Evolutionary conservation across 169 alveolate genomes (phyloP).

Genomic region (Theileria parva): DNA sequence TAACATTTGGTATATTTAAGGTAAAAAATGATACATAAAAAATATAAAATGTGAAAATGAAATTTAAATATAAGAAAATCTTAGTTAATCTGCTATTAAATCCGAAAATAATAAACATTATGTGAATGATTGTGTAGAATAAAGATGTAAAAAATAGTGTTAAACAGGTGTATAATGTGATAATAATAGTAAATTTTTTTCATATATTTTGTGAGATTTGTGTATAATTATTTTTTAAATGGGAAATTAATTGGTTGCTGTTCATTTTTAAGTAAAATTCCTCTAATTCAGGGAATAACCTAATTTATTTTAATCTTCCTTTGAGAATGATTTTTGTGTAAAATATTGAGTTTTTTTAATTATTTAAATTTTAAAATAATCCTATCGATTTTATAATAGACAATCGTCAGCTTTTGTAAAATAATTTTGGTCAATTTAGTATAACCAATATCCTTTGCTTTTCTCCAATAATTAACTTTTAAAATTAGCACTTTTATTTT

Average conservation of each 20-base stretch:
- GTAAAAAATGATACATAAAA: background rate
- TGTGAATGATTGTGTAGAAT: background rate
- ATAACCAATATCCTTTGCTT: background rate
- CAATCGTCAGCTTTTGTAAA: background rate
- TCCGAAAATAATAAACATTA: background rate
- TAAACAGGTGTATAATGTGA: background rate
- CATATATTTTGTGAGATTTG: background rate
- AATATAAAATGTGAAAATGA: background rate
- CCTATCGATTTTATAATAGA: background rate
- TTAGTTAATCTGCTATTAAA: background rate
- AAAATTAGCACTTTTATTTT: too few relatives aligned
- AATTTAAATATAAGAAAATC: background rate
- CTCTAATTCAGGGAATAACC: background rate
- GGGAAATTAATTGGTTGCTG: background rate
- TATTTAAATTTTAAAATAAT: background rate
- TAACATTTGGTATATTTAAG: background rate
- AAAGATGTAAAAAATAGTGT: background rate
- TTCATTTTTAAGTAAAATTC: background rate
- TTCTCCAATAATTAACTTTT: background rate
- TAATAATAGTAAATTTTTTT: background rate
- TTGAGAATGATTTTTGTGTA: background rate
- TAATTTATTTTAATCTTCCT: constrained; percentile 1
- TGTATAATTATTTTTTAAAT: background rate
- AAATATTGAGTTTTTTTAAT: background rate
- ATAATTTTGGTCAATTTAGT: background rate